Base-by-base conservation (phyloP, 2,329 filamentous ascomycete genomes). In the Aspergillus costaricaensis region DNA sequence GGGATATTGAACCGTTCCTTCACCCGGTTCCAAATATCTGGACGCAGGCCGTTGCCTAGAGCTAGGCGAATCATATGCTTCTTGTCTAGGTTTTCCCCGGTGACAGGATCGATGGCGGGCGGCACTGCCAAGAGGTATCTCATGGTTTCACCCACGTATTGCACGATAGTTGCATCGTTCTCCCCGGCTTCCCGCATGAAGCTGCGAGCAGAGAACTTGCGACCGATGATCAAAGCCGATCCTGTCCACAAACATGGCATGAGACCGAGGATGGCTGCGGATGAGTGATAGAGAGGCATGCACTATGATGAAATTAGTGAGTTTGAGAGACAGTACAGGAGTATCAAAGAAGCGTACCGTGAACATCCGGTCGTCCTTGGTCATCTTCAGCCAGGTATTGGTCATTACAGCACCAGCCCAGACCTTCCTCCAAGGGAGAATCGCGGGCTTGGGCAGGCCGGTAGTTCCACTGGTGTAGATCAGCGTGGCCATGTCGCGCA, bases 401-500 rank as follows among this genome's bases (percentile, higher is more conserved):
- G 85, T 79, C 59, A 89, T 86, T 10, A 73, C 75, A 21, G 80
- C 80, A 1, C 82, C 86, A 1, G 83, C 71, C 55, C 82, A 82
- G 57, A 84, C 76, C 72, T 92, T 92, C 21, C 77, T 80, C 88
- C 88, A 92, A n/a, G 86, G 86, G 1, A 92, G 84, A 52, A 92
- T 86, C 10, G 90, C 90, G 0, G 89, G 86, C 71, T 96, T 96
- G 9, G 92, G 91, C 64, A 96, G 78, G 1, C 92, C 92, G 0
- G 92, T 96, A 0, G 92, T 96, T 17, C 92, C 92, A 30, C 89
- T 92, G 0, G 92, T 96, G 74, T 91, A 96, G 66, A 96, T 93
- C 64, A 96, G 83, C 48, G 89, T 82, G 1, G 86, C 88, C 79
- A 91, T 86, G 60, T 86, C 83, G 7, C 82, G 76, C 6, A 79